Evolutionary conservation across 768 basidiomycete genomes (phyloP).

Genomic region (Mycena latifolia): DNA sequence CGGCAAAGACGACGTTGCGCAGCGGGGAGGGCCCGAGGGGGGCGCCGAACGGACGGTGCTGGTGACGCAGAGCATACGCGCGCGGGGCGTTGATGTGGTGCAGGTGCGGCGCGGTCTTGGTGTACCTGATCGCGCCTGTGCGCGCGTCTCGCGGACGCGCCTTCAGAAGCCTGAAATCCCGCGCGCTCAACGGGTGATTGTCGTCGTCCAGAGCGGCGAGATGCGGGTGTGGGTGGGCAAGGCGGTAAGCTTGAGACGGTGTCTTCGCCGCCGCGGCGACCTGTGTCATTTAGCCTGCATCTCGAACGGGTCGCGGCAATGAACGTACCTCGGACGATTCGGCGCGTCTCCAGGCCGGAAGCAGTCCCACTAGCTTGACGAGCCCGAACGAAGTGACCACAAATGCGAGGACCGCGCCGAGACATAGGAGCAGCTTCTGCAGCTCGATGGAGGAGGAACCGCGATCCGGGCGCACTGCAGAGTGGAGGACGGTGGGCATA

Average conservation of each 20-base stretch:
- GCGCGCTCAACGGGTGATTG: too few species aligned
- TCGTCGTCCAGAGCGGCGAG: too few species aligned
- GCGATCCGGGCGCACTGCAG: background rate
- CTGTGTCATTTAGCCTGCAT: too few species aligned
- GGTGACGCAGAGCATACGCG: constrained; percentile 14
- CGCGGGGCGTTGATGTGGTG: constrained; percentile 20
- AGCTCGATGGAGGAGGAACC: constrained; percentile 4
- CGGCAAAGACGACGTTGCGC: constrained; percentile 3
- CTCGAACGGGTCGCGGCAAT: too few species aligned
- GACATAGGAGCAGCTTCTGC: constrained; percentile 18
- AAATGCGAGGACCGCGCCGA: constrained; percentile 4
- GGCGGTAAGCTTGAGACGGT: too few species aligned
- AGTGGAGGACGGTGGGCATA: constrained; percentile 18
- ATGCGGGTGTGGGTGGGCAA: too few species aligned
- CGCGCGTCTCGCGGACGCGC: background rate
- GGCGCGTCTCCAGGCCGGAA: background rate
- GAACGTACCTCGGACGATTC: background rate
- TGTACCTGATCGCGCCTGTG: constrained; percentile 4
- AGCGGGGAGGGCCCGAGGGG: constrained; percentile 15
- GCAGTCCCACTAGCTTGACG: background rate
- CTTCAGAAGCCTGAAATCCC: background rate
- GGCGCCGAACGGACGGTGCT: background rate
- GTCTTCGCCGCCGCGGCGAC: too few species aligned
- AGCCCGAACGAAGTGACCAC: constrained; percentile 11
- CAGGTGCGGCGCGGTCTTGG: constrained; percentile 8